Evolutionary conservation across 495 filamentous ascomycete genomes (phyloP).

Genomic region (Lichenothelia convexa): DNA sequence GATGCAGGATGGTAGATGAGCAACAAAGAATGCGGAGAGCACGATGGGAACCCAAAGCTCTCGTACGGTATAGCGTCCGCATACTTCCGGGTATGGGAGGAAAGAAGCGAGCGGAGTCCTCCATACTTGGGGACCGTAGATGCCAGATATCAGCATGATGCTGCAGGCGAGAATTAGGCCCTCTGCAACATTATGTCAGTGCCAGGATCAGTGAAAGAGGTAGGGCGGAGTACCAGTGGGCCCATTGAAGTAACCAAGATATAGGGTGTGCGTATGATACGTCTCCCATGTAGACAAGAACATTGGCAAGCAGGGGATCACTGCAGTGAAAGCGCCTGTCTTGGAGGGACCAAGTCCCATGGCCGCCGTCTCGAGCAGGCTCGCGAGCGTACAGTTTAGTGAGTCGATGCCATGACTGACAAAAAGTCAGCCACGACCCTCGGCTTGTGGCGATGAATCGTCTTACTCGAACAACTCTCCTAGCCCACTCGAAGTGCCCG

Average conservation of each 20-base stretch:
- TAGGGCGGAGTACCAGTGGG: slow-evolving; percentile 42
- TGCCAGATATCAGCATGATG: slow-evolving; percentile 72
- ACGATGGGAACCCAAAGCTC: slow-evolving; percentile 81
- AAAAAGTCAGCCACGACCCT: slow-evolving; percentile 16
- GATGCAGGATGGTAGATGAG: slow-evolving; percentile 66
- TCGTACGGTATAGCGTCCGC: slow-evolving; percentile 48
- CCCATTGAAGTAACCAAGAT: slow-evolving; percentile 92
- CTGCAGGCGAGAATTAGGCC: slow-evolving; percentile 74
- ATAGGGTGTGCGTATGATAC: slow-evolving; percentile 94
- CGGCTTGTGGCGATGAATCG: neutral
- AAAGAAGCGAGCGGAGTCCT: slow-evolving; percentile 47
- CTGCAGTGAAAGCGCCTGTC: slow-evolving; percentile 74
- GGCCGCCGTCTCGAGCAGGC: slow-evolving; percentile 71
- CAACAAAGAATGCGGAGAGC: slow-evolving; percentile 48
- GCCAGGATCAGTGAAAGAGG: neutral
- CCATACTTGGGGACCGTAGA: slow-evolving; percentile 82
- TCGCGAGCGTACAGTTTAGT: slow-evolving; percentile 85
- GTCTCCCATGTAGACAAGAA: slow-evolving; percentile 99
- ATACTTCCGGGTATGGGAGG: slow-evolving; percentile 37
- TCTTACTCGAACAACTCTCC: slow-evolving; percentile 88
- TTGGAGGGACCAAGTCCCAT: slow-evolving; percentile 73
- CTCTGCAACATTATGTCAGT: slow-evolving; percentile 28
- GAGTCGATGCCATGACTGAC: slow-evolving; percentile 85
- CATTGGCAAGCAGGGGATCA: slow-evolving; percentile 88
- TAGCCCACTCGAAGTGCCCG: slow-evolving; percentile 82